Percentiles rank a stretch among this genome's conserved stretches.
phyloP scores from a whole-genome alignment of 768 basidiomycete genomes.

The Coprinellus aureogranulatus region DNA sequence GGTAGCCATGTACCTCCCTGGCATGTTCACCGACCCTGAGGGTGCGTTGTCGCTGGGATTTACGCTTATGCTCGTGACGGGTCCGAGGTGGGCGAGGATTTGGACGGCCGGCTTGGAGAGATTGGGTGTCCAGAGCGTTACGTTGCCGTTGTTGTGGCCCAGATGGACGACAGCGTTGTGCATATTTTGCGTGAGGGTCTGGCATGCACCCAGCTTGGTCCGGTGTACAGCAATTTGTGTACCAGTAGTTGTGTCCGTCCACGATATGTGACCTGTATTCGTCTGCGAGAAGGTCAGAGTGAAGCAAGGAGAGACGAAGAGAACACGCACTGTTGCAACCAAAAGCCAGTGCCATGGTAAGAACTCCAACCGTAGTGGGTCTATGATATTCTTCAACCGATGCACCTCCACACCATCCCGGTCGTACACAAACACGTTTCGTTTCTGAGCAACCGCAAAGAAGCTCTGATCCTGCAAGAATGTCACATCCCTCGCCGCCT shows the following conservation, averaged over 20 bases:
- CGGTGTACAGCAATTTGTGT: slow-evolving; percentile 81
- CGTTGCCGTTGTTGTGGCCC: slow-evolving; percentile 91
- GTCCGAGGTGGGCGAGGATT: slow-evolving; percentile 86
- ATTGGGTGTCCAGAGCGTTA: slow-evolving; percentile 98
- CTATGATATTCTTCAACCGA: slow-evolving; percentile 76
- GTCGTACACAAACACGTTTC: slow-evolving; percentile 96
- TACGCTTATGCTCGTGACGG: slow-evolving; percentile 74
- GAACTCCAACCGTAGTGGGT: slow-evolving; percentile 87
- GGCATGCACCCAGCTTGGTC: slow-evolving; percentile 84
- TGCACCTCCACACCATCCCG: slow-evolving; percentile 91
- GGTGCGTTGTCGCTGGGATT: slow-evolving; percentile 71
- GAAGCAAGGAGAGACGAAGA: background rate
- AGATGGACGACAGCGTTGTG: slow-evolving; percentile 94
- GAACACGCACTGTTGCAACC: slow-evolving; percentile 65
- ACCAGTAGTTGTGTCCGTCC: slow-evolving; percentile 96
- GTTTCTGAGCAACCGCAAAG: slow-evolving; percentile 94
- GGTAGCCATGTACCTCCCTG: slow-evolving; percentile 87
- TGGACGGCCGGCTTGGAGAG: slow-evolving; percentile 89
- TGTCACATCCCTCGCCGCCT: slow-evolving; percentile 73
- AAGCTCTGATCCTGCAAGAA: slow-evolving; percentile 92
- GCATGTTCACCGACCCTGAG: slow-evolving; percentile 2
- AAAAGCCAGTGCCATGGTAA: slow-evolving; percentile 96
- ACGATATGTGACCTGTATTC: slow-evolving; percentile 88
- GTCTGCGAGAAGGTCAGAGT: slow-evolving; percentile 44
- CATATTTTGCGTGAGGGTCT: slow-evolving; percentile 82